Percentiles rank a stretch among this genome's conserved stretches.
Conservation (phyloP, 345 rosid species). For the Heritiera fomes region DNA sequence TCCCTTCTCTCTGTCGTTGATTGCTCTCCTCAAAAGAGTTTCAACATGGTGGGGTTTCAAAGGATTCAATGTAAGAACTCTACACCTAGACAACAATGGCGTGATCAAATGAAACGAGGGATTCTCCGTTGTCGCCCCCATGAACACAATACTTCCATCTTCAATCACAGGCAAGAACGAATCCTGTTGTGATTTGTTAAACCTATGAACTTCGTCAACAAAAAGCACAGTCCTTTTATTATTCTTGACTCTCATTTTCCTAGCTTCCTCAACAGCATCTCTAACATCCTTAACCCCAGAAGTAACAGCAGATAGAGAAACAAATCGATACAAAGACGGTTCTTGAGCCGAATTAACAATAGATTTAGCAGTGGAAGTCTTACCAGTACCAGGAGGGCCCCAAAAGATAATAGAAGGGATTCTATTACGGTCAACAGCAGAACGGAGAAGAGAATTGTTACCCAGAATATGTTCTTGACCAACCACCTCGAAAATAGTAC, state of each 20-base stretch:
- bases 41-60: constrained; percentile 56
- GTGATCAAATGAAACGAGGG: constrained; percentile 84
- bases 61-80: constrained; percentile 63
- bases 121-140: constrained; percentile 91
- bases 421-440: constrained; percentile 53
- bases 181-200: constrained; percentile 84
- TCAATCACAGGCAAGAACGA: constrained; percentile 83
- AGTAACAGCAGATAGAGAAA: constrained; percentile 66
- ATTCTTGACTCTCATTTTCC: constrained; percentile 43
- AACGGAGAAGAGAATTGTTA: constrained; percentile 52
- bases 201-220: constrained; percentile 83
- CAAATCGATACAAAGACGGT: constrained; percentile 50
- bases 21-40: constrained; percentile 56
- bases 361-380: constrained; percentile 77
- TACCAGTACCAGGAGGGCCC: constrained; percentile 95
- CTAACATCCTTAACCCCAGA: constrained; percentile 82
- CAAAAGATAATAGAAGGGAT: constrained; percentile 76
- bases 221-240: constrained; percentile 64
- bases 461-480: constrained; percentile 76
- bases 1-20: constrained; percentile 47
- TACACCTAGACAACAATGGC: constrained; percentile 73
- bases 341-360: constrained; percentile 48
- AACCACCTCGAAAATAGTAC: constrained; percentile 61
- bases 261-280: constrained; percentile 67
- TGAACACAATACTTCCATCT: constrained; percentile 77